phyloP scores from a whole-genome alignment of 2,329 filamentous ascomycete species.

The Aspergillus bombycis region DNA sequence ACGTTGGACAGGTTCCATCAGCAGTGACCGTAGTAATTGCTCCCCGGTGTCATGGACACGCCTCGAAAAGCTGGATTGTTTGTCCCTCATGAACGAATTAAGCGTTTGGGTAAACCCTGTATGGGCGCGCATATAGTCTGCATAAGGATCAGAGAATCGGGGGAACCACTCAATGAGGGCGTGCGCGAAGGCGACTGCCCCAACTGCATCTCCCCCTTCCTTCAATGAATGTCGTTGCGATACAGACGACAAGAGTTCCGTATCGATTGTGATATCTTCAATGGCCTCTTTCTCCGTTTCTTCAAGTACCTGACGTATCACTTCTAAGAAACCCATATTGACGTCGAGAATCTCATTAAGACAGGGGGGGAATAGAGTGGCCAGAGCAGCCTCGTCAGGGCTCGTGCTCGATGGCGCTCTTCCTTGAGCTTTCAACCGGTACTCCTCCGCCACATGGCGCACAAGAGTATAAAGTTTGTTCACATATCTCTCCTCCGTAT shows the following conservation, averaged over 20 bases:
- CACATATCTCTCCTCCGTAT: conserved; percentile 94
- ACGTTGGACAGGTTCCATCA: conserved; percentile 95
- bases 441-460: conserved; percentile 77
- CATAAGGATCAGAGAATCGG: conserved; percentile 86
- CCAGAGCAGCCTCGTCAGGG: conserved; percentile 71
- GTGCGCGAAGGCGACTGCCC: conserved; percentile 76
- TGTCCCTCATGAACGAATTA: conserved; percentile 73
- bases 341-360: conserved; percentile 78
- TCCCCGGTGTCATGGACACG: conserved; percentile 83
- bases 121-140: conserved; percentile 89
- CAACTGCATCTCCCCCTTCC: conserved; percentile 69
- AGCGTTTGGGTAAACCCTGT: conserved; percentile 83
- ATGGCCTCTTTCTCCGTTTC: conserved; percentile 80
- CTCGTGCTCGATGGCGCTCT: conserved; percentile 66
- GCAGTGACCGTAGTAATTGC: conserved; percentile 82
- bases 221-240: conserved; percentile 49
- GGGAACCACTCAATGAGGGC: conserved; percentile 90
- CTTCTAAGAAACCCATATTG: conserved; percentile 78
- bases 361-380: conserved; percentile 78
- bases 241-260: conserved; percentile 52
- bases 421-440: conserved; percentile 68
- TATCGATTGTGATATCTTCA: conserved; percentile 69
- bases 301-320: conserved; percentile 75
- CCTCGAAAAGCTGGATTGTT: conserved; percentile 79
- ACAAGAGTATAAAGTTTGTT: conserved; percentile 83